Percentiles rank a stretch among this genome's conserved stretches.
Evolutionary conservation across 352 stramenopile genomes (phyloP).

Genomic region (Globisporangium nagaii): DNA sequence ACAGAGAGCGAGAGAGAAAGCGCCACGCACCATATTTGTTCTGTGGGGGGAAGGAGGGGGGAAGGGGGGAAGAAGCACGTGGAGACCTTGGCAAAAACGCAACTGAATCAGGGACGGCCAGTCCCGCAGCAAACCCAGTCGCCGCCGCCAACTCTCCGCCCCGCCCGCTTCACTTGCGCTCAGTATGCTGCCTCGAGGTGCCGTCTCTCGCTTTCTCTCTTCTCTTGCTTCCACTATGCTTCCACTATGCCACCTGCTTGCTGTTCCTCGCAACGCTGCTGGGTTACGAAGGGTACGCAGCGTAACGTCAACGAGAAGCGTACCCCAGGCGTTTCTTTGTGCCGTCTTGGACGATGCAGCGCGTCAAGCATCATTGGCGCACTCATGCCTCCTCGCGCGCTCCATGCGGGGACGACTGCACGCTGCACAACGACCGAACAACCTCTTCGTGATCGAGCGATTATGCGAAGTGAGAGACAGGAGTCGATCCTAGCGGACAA

Average conservation of each 20-base stretch:
- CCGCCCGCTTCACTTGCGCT: slow-evolving; percentile 11
- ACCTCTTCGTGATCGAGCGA: too few relatives aligned
- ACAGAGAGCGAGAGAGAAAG: not conserved
- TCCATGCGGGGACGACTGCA: too few relatives aligned
- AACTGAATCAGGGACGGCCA: slow-evolving; percentile 15
- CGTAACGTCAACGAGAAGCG: not conserved
- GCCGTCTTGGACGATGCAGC: too few relatives aligned
- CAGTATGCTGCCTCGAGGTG: slow-evolving; percentile 9
- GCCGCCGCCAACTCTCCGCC: not conserved
- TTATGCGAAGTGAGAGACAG: too few relatives aligned
- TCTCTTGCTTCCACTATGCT: too few relatives aligned
- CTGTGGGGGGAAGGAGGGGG: not conserved
- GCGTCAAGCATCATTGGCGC: too few relatives aligned
- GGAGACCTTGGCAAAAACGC: slow-evolving; percentile 22
- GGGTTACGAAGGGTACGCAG: too few relatives aligned
- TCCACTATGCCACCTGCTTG: too few relatives aligned
- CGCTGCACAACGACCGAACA: too few relatives aligned
- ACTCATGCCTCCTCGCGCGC: too few relatives aligned
- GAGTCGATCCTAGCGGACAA: too few relatives aligned
- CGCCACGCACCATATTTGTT: slow-evolving; percentile 17
- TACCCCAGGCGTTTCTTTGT: slow-evolving; percentile 1
- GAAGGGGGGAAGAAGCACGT: slow-evolving; percentile 3
- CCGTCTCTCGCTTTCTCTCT: not conserved
- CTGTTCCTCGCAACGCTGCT: too few relatives aligned
- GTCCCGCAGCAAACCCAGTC: not conserved